Base-by-base conservation (phyloP, 148 eudicot genomes). In the Nepenthes gracilis region DNA sequence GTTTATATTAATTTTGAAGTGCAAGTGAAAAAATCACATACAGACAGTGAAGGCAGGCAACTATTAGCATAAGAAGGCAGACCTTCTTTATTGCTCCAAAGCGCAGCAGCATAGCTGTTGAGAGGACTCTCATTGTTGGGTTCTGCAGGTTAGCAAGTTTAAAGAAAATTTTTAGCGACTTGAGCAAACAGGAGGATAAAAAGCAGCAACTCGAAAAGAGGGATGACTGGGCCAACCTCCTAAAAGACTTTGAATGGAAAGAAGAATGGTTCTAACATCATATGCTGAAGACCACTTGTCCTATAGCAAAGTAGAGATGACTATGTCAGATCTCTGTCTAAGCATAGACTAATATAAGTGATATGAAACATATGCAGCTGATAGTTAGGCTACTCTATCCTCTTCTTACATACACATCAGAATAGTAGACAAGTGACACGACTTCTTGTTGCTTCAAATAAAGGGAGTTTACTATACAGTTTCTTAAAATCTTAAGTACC, bases 251-350 rank as follows among this genome's bases (percentile, higher is more conserved):
- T 80, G 88, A 50, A 83, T 80, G 52, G 88, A 83, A 66, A 83
- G 63, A 58, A 83, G 85, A 61, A 83, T 80, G 55, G 88, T 75
- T 71, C 88, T 70, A 67, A 79, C 79, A 73, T 83, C 88, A 67
- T 83, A 83, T 45, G 88, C 88, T 15, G 88, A 80, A 45, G 88
- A 80, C 88, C 88, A 83, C 64, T 83, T 83, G 61, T 83, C 88
- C 88, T 83, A 67, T 38, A 53, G 60, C 32, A 10, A 66, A 47
- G 35, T 2, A 43, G 8, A 36, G 23, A 12, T 33, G 7, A 54
- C 9, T 33, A 11, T 2, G n/a, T 55, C 6, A 49, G 53, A 49
- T 5, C 53, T 49, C n/a, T 49, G 11, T 49, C 53, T 5, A 6
- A 45, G 48, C 13, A 11, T 10, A 49, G 53, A 40, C 45, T 52